Evolutionary conservation across 108 stramenopile genomes (phyloP), one percentile per base, ranked within the genome.

Genomic region (Chaetoceros muelleri): DNA sequence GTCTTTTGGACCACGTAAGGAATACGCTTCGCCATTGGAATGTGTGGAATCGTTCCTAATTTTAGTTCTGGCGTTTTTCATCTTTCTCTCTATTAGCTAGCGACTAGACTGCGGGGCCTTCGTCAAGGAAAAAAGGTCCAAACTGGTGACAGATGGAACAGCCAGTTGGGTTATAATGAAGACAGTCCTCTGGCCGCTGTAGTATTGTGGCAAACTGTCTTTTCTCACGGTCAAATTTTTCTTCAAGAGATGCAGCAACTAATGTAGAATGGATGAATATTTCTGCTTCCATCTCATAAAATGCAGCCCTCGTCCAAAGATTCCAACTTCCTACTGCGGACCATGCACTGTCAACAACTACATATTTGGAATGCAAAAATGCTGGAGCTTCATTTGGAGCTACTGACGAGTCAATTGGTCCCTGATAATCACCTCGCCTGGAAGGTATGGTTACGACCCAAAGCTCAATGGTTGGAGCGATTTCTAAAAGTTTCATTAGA

Each of bases 351-450:
- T 65, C 64, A 20, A 65, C 31, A 18, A 65, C 58, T 23, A 65
- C 49, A 60, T 65, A 65, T 59, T 65, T 65, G 8, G 64, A 60
- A 59, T 65, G 64, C 2, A 65, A 30, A 51, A 65, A 65, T 7
- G 64, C 59, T 28, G 64, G 64, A 23, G 28, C 50, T 20, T 27
- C 26, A 21, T 34, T 56, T n/a, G n/a, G n/a, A n/a, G n/a, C n/a
- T n/a, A n/a, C n/a, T n/a, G n/a, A n/a, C n/a, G n/a, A n/a, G n/a
- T n/a, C n/a, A n/a, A n/a, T n/a, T n/a, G n/a, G n/a, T n/a, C n/a
- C n/a, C n/a, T n/a, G n/a, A n/a, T n/a, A n/a, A n/a, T n/a, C n/a
- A n/a, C n/a, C n/a, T n/a, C n/a, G n/a, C n/a, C n/a, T n/a, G n/a
- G 46, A 25, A 52, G 28, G 28, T 18, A 60, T 8, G 30, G 64